Conservation (phyloP, 345 rosid species). For the Pugionium dolabratum region DNA sequence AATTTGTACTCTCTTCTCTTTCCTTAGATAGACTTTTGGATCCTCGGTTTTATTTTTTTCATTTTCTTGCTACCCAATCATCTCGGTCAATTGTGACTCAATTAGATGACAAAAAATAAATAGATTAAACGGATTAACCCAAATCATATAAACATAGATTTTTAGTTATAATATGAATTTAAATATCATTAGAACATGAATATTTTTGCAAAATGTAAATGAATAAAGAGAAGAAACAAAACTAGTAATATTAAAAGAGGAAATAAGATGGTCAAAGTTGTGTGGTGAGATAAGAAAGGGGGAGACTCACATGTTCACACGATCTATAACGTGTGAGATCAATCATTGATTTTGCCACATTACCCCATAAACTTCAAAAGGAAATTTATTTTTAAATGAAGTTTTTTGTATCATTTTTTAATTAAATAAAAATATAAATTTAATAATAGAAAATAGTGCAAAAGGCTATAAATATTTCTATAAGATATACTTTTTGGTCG, state of each 20-base stretch:
- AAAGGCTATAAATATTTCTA: slow-evolving; percentile 19
- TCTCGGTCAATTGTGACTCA: too few species aligned
- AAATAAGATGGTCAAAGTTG: slow-evolving; percentile 42
- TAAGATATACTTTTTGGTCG: slow-evolving; percentile 42
- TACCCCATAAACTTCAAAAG: slow-evolving; percentile 35
- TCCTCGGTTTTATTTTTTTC: background rate
- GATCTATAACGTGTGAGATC: slow-evolving; percentile 39
- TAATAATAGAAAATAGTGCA: slow-evolving; percentile 32
- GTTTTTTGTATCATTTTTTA: too few species aligned
- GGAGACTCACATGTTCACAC: slow-evolving; percentile 44
- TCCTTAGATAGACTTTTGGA: slow-evolving; percentile 27
- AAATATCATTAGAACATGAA: too few species aligned
- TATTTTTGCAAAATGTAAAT: too few species aligned
- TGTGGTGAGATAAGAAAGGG: slow-evolving; percentile 39
- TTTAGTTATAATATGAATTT: too few species aligned
- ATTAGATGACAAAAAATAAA: too few species aligned
- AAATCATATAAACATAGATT: too few species aligned
- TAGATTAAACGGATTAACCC: too few species aligned
- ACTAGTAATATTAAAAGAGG: slow-evolving; percentile 28
- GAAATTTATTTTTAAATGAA: background rate
- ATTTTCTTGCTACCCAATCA: too few species aligned
- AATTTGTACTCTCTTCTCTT: slow-evolving; percentile 12
- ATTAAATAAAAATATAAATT: slow-evolving; percentile 5
- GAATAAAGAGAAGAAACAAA: too few species aligned
- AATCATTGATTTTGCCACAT: slow-evolving; percentile 41